A percentile compares a stretch with the other conserved stretches of the same genome.
phyloP scores from a whole-genome alignment of 2,329 filamentous ascomycete genomes.

The Ceratocystis colombiana region DNA sequence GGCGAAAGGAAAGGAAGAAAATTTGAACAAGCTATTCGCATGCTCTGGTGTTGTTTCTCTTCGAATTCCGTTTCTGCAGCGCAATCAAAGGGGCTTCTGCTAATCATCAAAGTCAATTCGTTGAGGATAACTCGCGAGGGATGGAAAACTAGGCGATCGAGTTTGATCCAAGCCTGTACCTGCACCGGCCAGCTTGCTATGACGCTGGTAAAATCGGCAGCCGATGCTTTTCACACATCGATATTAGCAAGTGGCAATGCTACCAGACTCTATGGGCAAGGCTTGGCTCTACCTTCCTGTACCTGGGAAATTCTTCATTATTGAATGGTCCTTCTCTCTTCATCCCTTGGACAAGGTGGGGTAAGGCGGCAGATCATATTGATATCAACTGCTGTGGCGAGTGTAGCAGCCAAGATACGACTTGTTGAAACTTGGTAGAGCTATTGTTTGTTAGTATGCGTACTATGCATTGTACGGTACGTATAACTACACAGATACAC shows the following conservation, averaged over 20 bases:
- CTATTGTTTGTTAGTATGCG: not conserved
- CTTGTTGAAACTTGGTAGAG: not conserved
- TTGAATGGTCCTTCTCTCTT: not conserved
- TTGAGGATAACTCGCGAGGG: no score
- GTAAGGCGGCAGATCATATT: not conserved
- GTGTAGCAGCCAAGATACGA: not conserved
- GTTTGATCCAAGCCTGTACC: no score
- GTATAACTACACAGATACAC: not conserved
- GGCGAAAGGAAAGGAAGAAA: no score
- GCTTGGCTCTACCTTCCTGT: not conserved
- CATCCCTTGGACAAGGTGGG: not conserved
- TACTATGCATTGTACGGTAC: not conserved
- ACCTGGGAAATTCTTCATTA: not conserved
- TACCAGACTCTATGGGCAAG: no score
- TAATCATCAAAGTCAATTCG: no score
- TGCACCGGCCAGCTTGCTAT: no score
- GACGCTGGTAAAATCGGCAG: not conserved
- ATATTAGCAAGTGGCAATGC: not conserved
- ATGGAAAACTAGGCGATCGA: no score
- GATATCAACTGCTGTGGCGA: constrained; percentile 2
- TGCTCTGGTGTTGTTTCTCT: no score
- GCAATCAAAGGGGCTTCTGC: no score
- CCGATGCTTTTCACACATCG: not conserved
- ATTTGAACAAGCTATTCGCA: no score
- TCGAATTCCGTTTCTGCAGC: no score